Conservation (phyloP, 257 asterid species). For the Nicotiana benthamiana region DNA sequence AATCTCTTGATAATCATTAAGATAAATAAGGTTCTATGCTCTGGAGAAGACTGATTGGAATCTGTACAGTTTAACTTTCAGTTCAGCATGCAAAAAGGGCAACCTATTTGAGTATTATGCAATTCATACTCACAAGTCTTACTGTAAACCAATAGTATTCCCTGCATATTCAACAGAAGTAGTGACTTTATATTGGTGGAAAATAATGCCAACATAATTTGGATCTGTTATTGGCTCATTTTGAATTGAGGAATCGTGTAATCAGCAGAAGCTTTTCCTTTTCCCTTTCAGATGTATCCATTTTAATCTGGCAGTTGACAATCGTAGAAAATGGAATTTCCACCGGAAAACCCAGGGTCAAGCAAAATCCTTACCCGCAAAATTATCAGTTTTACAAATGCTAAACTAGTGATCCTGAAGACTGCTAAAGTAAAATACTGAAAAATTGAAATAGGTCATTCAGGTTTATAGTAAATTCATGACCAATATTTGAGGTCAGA, state of each 20-base stretch:
- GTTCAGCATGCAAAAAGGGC: not conserved
- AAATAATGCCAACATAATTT: not conserved
- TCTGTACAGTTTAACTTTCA: not conserved
- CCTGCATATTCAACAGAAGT: not conserved
- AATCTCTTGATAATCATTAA: not conserved
- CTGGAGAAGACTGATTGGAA: not conserved
- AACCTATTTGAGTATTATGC: not conserved
- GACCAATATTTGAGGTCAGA: not conserved
- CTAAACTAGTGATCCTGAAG: not conserved
- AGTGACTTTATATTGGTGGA: not conserved
- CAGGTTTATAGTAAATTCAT: not conserved
- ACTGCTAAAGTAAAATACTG: not conserved
- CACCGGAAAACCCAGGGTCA: not conserved
- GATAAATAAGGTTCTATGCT: not conserved
- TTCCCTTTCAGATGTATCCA: not conserved
- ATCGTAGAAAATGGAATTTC: not conserved
- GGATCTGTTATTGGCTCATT: not conserved
- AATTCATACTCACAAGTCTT: not conserved
- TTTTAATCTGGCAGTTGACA: not conserved
- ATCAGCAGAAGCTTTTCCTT: not conserved
- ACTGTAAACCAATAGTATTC: not conserved
- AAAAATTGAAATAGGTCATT: not conserved
- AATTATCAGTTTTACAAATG: constrained; percentile 1
- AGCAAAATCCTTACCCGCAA: not conserved
- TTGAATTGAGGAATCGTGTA: not conserved